Base-by-base conservation (phyloP, 106 monocot species). In the Xerophyta viscosa region DNA sequence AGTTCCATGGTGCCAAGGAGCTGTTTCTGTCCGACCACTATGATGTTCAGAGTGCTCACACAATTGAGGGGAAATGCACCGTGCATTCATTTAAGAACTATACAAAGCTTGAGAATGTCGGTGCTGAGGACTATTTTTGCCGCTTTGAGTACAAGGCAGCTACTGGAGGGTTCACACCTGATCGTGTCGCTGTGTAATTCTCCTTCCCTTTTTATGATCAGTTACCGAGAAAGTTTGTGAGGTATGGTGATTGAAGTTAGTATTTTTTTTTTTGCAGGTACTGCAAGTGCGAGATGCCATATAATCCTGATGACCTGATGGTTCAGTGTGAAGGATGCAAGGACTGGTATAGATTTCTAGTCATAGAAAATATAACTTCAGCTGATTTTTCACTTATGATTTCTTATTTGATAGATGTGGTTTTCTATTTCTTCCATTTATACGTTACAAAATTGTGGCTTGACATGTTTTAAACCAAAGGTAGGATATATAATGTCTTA, bases 51-150 rank as follows among this genome's bases (percentile, higher is more conserved):
- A 84, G 78, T 30, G 78, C 84, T 0, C 61, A 79, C 51, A 84
- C 84, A 31, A 84, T 84, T 10, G 84, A 84, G 71, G 84, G 78
- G 1, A 84, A 74, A 62, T 84, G 84, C 64, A 51, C 61, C 12
- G 83, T 83, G 22, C 83, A 83, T 66, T 77, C 83, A 22, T 83
- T 83, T 66, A 83, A 83, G 66, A 71, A 71, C 59, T 83, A 83
- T 59, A 86, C 86, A 31, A 80, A 73, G 72, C 80, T 86, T 9
- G 82, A 77, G 36, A 68, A 74, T 52, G 74, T 68, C n/a, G 74
- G 74, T 8, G 67, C 41, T 19, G 67, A 74, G 41, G 74, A 74
- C 44, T 74, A 67, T 27, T 74, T 74, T 37, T 74, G 67, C 57
- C 67, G 74, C 13, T 74, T 74, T 29, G 74, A 74, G 50, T 74